These are phyloP conservation scores for Alternaria sp. DNA, from an alignment of 2,329 filamentous ascomycete species.

Conservation along the genomic window DNA sequence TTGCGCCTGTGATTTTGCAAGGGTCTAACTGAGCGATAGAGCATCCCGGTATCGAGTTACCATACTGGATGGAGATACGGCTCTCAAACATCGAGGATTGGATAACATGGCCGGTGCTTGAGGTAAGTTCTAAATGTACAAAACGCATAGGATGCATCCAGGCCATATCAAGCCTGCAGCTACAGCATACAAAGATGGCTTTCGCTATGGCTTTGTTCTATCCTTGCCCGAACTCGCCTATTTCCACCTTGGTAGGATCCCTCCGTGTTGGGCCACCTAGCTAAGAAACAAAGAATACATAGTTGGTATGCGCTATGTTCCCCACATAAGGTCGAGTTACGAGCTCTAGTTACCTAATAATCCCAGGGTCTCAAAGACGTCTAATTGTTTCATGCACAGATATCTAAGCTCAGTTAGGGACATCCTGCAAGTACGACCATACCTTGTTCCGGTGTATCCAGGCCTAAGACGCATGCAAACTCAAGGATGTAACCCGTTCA, in stretches of 20 bases:
- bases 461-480: not conserved
- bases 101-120: not conserved
- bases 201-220: not conserved
- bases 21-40: not conserved
- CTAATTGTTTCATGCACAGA: not conserved
- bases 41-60: not conserved
- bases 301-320: not conserved
- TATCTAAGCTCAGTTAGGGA: not conserved
- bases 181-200: not conserved
- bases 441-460: not conserved
- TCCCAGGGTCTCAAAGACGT: not conserved
- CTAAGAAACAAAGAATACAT: not conserved
- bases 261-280: not conserved
- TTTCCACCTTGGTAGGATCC: not conserved
- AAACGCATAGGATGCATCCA: not conserved
- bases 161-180: not conserved
- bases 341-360: not conserved
- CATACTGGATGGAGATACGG: not conserved
- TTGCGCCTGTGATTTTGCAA: not conserved
- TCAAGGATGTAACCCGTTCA: not conserved
- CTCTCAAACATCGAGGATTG: not conserved
- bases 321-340: not conserved
- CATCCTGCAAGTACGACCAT: not conserved
- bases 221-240: not conserved
- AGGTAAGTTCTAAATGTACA: not conserved